Evolutionary conservation across 495 filamentous ascomycete species (phyloP).

Genomic region (Rostrohypoxylon terebratum): DNA sequence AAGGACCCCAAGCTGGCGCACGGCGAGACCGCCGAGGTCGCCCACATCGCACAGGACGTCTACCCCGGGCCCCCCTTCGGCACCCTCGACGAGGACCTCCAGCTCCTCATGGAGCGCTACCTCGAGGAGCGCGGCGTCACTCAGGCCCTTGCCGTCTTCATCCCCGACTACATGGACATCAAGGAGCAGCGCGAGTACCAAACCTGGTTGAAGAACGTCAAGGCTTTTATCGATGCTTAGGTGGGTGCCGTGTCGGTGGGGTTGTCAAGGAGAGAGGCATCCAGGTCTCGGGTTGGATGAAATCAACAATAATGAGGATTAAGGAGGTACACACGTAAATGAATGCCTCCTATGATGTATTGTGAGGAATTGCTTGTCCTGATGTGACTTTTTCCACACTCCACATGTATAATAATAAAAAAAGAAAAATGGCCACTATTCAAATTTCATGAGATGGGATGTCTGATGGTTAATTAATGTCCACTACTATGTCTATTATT

Average conservation of each 20-base stretch:
- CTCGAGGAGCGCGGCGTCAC: conserved; percentile 95
- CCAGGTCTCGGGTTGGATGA: not conserved
- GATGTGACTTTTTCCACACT: conserved; percentile 38
- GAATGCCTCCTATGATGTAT: conserved; percentile 21
- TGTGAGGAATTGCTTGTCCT: conserved; percentile 35
- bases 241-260: not conserved
- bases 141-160: conserved; percentile 85
- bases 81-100: conserved; percentile 95
- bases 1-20: conserved; percentile 76
- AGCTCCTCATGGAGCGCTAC: conserved; percentile 90
- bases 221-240: conserved; percentile 79
- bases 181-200: conserved; percentile 99
- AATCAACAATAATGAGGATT: not conserved
- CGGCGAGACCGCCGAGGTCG: conserved; percentile 57
- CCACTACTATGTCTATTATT: not conserved
- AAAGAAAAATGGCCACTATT: conserved; percentile 13
- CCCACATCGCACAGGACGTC: conserved; percentile 70
- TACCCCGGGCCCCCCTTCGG: conserved; percentile 94
- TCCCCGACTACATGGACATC: conserved; percentile 95
- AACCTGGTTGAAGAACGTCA: conserved; percentile 87
- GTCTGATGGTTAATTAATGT: not conserved
- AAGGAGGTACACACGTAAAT: not conserved
- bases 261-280: not conserved
- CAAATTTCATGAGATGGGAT: not conserved
- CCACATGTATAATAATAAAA: conserved; percentile 36